Conservation (phyloP, 73 alveolate genomes). For the Stentor roeselii region DNA sequence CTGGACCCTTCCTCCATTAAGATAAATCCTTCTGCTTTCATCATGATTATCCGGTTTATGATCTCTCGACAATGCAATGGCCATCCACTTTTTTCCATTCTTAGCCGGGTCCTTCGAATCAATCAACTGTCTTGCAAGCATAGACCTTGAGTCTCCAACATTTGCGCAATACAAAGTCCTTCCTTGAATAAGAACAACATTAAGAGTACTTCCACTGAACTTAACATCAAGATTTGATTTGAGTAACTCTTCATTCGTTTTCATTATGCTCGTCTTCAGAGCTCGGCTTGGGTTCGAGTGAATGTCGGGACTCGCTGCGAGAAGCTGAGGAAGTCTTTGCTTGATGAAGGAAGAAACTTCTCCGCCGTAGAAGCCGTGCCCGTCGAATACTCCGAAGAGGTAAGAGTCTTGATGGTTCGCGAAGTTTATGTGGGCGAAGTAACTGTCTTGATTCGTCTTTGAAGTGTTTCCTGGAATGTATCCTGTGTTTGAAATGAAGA, state of each 20-base stretch:
- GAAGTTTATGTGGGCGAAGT: constrained; percentile 37
- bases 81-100: constrained; percentile 10
- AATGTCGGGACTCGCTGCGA: neutral
- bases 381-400: constrained; percentile 68
- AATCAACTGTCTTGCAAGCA: constrained; percentile 31
- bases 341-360: constrained; percentile 59
- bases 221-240: neutral
- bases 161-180: constrained; percentile 49
- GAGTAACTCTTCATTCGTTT: neutral
- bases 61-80: constrained; percentile 15
- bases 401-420: constrained; percentile 38
- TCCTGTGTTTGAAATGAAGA: constrained; percentile 36
- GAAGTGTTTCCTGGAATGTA: constrained; percentile 46
- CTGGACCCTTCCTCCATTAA: constrained; percentile 21
- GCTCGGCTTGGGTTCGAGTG: neutral
- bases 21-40: neutral
- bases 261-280: neutral
- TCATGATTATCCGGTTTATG: constrained; percentile 5
- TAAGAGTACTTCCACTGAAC: constrained; percentile 4
- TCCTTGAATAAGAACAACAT: neutral
- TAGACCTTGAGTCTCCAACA: constrained; percentile 60
- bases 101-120: neutral
- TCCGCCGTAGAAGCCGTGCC: constrained; percentile 85
- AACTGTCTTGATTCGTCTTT: constrained; percentile 49
- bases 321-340: constrained; percentile 34